phyloP scores from a whole-genome alignment of 2,329 filamentous ascomycete species.

The Pseudogymnoascus sp. region DNA sequence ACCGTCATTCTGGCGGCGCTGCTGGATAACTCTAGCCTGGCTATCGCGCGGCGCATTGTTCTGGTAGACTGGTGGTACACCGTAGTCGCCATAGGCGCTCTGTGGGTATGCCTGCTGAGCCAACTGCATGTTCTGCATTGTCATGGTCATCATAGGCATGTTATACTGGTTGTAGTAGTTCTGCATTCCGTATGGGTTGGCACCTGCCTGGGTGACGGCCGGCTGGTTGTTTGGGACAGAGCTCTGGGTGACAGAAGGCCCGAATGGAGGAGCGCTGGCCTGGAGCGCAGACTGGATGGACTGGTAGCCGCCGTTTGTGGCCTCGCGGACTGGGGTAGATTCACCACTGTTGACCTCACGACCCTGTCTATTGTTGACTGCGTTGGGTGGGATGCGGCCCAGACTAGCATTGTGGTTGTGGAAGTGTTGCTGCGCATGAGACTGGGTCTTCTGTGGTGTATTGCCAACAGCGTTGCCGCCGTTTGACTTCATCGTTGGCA shows the following conservation, averaged over 20 bases:
- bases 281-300: conserved; percentile 67
- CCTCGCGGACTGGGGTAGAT: conserved; percentile 31
- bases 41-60: conserved; percentile 58
- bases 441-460: conserved; percentile 39
- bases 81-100: conserved; percentile 38
- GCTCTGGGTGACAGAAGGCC: conserved; percentile 45
- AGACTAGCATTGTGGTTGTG: conserved; percentile 74
- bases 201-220: conserved; percentile 20
- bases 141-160: conserved; percentile 56
- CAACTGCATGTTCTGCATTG: conserved; percentile 59
- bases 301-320: conserved; percentile 41
- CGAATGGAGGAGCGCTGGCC: conserved; percentile 70
- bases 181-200: conserved; percentile 15
- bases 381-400: conserved; percentile 65
- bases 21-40: conserved; percentile 66
- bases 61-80: conserved; percentile 18
- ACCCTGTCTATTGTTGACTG: conserved; percentile 58
- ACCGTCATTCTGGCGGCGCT: conserved; percentile 64
- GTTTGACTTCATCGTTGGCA: conserved; percentile 66
- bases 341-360: conserved; percentile 53
- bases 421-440: conserved; percentile 48
- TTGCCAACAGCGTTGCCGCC: conserved; percentile 17
- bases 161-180: conserved; percentile 31
- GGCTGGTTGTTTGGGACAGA: conserved; percentile 23
- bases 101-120: conserved; percentile 46